Percentiles rank a stretch among this genome's conserved stretches.
Conservation (phyloP, 2,329 filamentous ascomycete genomes). For the Colletotrichum abscissum region DNA sequence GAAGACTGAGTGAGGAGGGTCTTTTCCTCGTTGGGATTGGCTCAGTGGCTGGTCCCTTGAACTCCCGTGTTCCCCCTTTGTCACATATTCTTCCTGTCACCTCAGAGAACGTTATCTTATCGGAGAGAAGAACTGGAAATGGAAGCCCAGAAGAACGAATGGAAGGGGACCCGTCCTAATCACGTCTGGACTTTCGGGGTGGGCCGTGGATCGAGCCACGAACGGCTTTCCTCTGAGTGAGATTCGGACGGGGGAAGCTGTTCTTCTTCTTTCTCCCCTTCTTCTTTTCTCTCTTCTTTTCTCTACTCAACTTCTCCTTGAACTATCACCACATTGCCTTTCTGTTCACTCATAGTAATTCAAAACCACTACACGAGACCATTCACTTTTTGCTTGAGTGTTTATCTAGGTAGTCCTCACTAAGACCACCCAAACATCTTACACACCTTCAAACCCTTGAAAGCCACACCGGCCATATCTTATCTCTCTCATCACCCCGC, state of each 20-base stretch:
- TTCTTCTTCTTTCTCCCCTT: not conserved
- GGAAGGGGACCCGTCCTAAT: constrained; percentile 11
- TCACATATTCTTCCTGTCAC: not conserved
- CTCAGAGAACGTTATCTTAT: constrained; percentile 30
- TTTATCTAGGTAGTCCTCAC: not conserved
- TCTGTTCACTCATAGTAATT: not conserved
- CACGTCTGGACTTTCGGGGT: not conserved
- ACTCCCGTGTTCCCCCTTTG: not conserved
- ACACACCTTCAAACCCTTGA: not conserved
- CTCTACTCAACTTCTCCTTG: not conserved
- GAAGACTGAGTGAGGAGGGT: not conserved
- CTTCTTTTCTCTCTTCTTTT: not conserved
- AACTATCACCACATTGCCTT: not conserved
- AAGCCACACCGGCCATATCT: constrained; percentile 2
- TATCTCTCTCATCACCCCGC: constrained; percentile 11
- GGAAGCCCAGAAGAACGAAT: constrained; percentile 6
- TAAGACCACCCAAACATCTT: not conserved
- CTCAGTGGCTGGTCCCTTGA: not conserved
- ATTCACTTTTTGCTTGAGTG: not conserved
- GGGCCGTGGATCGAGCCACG: constrained; percentile 23
- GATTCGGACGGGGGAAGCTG: not conserved
- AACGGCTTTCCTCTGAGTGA: not conserved
- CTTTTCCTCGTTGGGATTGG: constrained; percentile 6
- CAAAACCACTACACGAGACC: not conserved
- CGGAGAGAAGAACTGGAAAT: not conserved